phyloP scores from a whole-genome alignment of 306 rosid genomes.

The Pterocarpus macrocarpus region DNA sequence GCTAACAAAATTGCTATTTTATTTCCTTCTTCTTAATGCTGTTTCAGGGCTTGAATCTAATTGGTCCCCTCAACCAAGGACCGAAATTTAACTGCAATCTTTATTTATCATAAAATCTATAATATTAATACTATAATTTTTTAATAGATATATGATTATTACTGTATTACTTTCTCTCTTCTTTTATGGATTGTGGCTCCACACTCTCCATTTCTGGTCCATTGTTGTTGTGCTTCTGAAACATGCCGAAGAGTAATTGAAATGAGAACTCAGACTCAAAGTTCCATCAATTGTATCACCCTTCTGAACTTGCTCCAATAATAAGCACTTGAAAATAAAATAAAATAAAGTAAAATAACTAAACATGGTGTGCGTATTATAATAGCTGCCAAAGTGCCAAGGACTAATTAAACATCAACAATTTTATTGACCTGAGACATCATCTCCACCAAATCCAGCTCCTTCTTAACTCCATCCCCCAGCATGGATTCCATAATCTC shows the following conservation, averaged over 20 bases:
- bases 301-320: slow-evolving; percentile 29
- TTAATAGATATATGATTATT: neutral
- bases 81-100: neutral
- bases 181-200: neutral
- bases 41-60: too few species aligned
- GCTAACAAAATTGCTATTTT: too few species aligned
- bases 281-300: neutral
- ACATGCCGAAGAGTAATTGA: neutral
- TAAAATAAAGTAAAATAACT: neutral
- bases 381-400: neutral
- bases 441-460: slow-evolving; percentile 87
- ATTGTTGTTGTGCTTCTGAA: slow-evolving; percentile 1
- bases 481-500: slow-evolving; percentile 40
- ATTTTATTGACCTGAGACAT: slow-evolving; percentile 56
- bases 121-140: neutral
- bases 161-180: neutral
- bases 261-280: slow-evolving; percentile 25
- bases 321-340: too few species aligned
- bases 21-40: too few species aligned
- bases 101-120: slow-evolving; percentile 12
- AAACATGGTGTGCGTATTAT: neutral
- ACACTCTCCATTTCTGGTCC: slow-evolving; percentile 20
- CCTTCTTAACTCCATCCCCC: slow-evolving; percentile 63
- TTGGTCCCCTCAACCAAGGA: too few species aligned
- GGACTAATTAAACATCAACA: neutral